Evolutionary conservation across 2,329 filamentous ascomycete species (phyloP), one percentile per base, ranked within the genome.

Genomic region (Apiospora saccharicola): DNA sequence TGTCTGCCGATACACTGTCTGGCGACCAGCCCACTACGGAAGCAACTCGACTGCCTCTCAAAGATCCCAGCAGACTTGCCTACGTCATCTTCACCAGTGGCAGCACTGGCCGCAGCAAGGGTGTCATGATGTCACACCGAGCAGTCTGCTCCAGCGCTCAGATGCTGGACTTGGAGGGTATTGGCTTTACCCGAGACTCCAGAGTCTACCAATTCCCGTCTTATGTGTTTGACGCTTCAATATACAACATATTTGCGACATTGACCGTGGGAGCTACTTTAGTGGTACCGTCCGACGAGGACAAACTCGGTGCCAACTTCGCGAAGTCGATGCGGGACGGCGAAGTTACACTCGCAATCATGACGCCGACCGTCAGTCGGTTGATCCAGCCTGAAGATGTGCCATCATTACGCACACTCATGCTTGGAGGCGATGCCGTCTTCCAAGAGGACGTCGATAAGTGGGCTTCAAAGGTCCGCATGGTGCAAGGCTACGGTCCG

Each of bases 151-250:
- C 51, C 43, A 71, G 73, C n/a, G 34, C 49, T 37, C 37, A 64
- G 57, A 64, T 64, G 57, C 26, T 68, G 12, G 46, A 37, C 51
- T 30, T 49, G 49, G 41, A 67, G 16, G 37, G 30, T 24, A 19
- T 37, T 43, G 68, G 74, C 91, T 34, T 87, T 89, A 72, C 86
- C 88, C 69, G 88, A 86, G 1, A 84, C 85, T 82, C 13, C 81
- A 85, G 0, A 1, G 68, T 68, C 2, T 68, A 72, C 30, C 72
- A 73, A 41, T 71, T 72, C 53, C 61, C 72, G 1, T 72, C 72
- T 4, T 72, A 67, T 22, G 61, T 69, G 10, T 73, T 73, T 22
- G 72, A 73, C 41, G 71, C 71, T 10, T 67, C 68, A 14, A 61
- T 73, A 13, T 70, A 57, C 46, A 69, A 71, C 19, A 68, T 69